Conservation (phyloP, 345 rosid genomes). For the Cardamine chenopodiifolia region DNA sequence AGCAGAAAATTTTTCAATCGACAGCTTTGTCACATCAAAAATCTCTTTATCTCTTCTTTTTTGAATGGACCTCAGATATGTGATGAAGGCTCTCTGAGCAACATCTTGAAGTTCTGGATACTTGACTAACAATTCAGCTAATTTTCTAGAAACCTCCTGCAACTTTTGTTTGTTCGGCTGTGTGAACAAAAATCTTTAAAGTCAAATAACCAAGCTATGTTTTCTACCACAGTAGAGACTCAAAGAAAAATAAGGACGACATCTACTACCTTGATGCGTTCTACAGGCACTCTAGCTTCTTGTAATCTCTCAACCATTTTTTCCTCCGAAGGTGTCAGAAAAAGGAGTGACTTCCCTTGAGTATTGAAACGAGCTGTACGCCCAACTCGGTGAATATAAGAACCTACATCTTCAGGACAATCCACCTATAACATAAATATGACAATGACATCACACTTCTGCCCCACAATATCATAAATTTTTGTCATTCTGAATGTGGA, state of each 20-base stretch:
- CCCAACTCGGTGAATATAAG: slow-evolving; percentile 97
- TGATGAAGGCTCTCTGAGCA: slow-evolving; percentile 84
- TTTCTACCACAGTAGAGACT: slow-evolving; percentile 2
- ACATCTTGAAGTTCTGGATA: slow-evolving; percentile 65
- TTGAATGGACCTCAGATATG: slow-evolving; percentile 80
- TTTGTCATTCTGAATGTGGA: slow-evolving; percentile 9
- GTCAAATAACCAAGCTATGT: not conserved
- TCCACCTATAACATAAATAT: slow-evolving; percentile 57
- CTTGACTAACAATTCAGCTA: slow-evolving; percentile 73
- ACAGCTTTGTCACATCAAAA: slow-evolving; percentile 73
- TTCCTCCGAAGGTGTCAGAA: slow-evolving; percentile 86
- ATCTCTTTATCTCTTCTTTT: slow-evolving; percentile 85
- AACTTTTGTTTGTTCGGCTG: slow-evolving; percentile 72
- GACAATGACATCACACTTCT: slow-evolving; percentile 19
- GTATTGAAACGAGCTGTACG: slow-evolving; percentile 88
- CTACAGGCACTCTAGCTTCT: slow-evolving; percentile 77
- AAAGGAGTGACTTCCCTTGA: slow-evolving; percentile 77
- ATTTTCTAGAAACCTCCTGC: slow-evolving; percentile 66
- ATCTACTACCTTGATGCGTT: slow-evolving; percentile 70
- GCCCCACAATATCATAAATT: slow-evolving; percentile 18
- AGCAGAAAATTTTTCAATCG: slow-evolving; percentile 78
- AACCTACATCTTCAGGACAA: slow-evolving; percentile 91
- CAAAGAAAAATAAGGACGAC: not conserved
- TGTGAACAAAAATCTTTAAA: slow-evolving; percentile 12
- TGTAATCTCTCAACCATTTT: slow-evolving; percentile 85